Evolutionary conservation across 805 yeast genomes (phyloP), one percentile per base, ranked within the genome.

Genomic region (Cyberlindnera mycetangii): DNA sequence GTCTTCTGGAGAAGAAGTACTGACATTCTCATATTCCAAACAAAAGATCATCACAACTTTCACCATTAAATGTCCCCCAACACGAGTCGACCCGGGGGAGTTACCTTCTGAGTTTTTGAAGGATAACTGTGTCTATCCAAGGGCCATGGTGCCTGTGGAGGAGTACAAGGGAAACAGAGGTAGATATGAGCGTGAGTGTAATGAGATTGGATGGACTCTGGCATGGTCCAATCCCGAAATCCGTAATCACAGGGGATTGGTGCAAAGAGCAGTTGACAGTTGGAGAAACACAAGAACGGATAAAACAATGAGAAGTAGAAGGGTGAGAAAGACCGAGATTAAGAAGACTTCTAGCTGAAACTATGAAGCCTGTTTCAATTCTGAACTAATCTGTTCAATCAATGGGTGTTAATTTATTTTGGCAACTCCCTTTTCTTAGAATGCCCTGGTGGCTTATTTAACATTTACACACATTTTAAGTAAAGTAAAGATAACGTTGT

Each of bases 251-350:
- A 62, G 76, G 21, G 79, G 79, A 1, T 55, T 75, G 14, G 66
- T 73, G 14, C 79, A 75, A 51, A 62, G 79, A 24, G 79, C 79
- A 1, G 79, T 75, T 14, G 79, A 74, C 47, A 62, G 71, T 7
- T 75, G 76, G 76, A 63, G 79, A 50, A 75, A 75, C 54, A 67
- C 76, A 5, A 63, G 74, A 49, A 55, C 61, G 8, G 74, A 74
- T 42, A 64, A 65, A 15, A 58, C 62, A 4, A 56, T 66, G 37
- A 60, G 76, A 39, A 53, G 58, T 1, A 67, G 79, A 36, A 61
- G 78, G 32, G 75, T 72, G 10, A 57, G 72, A 42, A 46, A 42
- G 42, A 41, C 49, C 3, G 49, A 46, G 32, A 15, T 30, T 20
- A 34, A 30, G 45, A 35, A 22, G 16, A 25, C 17, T 10, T n/a